Evolutionary conservation across 202 grass and related monocot species (phyloP), one percentile per base, ranked within the genome.

Genomic region (Setaria italica): DNA sequence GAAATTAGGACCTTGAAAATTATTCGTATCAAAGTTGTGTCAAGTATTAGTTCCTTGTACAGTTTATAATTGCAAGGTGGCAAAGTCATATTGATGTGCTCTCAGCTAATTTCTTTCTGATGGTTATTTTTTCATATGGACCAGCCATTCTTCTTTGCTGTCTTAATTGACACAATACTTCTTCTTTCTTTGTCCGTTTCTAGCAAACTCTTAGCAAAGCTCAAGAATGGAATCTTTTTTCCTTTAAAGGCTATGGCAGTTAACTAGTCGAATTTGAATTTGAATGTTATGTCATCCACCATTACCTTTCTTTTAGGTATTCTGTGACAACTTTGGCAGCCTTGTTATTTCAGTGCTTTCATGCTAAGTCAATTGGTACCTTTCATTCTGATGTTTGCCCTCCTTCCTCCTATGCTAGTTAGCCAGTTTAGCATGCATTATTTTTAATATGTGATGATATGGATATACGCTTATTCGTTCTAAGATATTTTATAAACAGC

Each of bases 311-410:
- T 69, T 69, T 17, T 69, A 45, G 39, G 37, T 62, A 15, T 62
- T 29, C 57, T 2, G 2, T 54, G 17, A 49, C 29, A 35, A 57
- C 9, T 75, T 62, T 8, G 5, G 16, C 10, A 33, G 10, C 8
- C 17, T 20, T 78, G 39, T 34, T 32, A 50, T 79, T 47, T 76
- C 42, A 58, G 48, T 74, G 32, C 30, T 55, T 53, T 66, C 62
- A 35, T 74, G 29, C 49, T 7, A 33, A 64, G 5, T 64, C 32
- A 20, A 34, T 20, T 60, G 10, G 3, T 37, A 50, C 50, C 4
- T 67, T 79, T 13, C 14, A 13, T 35, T 19, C 4, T 19, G 32
- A n/a, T 64, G 42, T 1, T 67, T 42, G 0, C 13, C 35, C 30
- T 13, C 19, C 19, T 41, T 20, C 64, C 6, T 42, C 7, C 11